phyloP scores from a whole-genome alignment of 441 rosid species.

The Omphalea diandra region DNA sequence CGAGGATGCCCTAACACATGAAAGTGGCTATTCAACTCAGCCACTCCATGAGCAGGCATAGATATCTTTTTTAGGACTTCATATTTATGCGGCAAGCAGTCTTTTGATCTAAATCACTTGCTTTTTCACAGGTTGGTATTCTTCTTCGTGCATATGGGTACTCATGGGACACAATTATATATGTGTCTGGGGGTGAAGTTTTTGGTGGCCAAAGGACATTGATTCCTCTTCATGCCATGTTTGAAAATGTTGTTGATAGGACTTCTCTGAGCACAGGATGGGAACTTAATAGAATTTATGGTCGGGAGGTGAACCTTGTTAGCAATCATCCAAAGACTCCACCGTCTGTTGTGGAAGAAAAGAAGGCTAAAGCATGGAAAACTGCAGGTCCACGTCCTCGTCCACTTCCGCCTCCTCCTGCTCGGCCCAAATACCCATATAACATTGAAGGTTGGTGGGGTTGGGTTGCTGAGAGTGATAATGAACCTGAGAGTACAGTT shows the following conservation, averaged over 20 bases:
- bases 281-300: conserved; percentile 89
- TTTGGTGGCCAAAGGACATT: conserved; percentile 94
- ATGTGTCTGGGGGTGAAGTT: conserved; percentile 92
- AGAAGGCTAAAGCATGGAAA: conserved; percentile 58
- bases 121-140: conserved; percentile 67
- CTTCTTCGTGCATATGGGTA: conserved; percentile 94
- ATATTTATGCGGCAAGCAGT: not conserved
- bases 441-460: conserved; percentile 99
- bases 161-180: conserved; percentile 79
- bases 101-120: conserved; percentile 3
- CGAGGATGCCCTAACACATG: not conserved
- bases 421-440: conserved; percentile 78
- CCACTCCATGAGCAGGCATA: not conserved
- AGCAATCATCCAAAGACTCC: conserved; percentile 42
- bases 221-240: conserved; percentile 86
- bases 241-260: conserved; percentile 90
- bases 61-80: not conserved
- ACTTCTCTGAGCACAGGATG: conserved; percentile 82
- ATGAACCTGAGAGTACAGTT: conserved; percentile 95
- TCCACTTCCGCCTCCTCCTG: conserved; percentile 92
- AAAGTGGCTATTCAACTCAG: conserved; percentile 6
- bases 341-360: conserved; percentile 54
- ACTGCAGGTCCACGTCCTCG: conserved; percentile 81
- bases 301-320: conserved; percentile 70
- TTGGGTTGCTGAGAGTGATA: conserved; percentile 99